Conservation (phyloP, 2,329 filamentous ascomycete species). For the Colletotrichum sp. region DNA sequence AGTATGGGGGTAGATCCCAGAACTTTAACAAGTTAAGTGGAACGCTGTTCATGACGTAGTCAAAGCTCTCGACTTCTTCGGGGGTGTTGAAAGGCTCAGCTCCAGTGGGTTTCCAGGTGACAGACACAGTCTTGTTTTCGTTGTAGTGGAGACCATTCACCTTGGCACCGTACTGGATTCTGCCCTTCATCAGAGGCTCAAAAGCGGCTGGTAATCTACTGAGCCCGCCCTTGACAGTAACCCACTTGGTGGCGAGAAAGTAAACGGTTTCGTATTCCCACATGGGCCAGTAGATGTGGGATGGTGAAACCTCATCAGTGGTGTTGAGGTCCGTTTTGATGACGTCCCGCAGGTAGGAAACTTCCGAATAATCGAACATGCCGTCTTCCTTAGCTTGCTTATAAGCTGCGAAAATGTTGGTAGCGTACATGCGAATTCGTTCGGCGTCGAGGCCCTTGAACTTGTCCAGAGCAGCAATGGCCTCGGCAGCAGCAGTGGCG, state of each 20-base stretch:
- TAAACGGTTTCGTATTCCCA: constrained; percentile 33
- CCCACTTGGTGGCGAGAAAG: constrained; percentile 29
- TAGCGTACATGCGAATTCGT: constrained; percentile 24
- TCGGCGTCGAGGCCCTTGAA: constrained; percentile 28
- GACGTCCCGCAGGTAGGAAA: constrained; percentile 35
- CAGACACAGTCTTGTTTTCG: constrained; percentile 22
- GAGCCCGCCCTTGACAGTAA: constrained; percentile 36
- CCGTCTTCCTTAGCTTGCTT: constrained; percentile 32
- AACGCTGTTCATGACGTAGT: constrained; percentile 41
- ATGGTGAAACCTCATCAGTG: constrained; percentile 38
- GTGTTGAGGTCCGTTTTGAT: constrained; percentile 39
- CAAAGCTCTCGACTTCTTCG: constrained; percentile 33
- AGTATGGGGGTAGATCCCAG: constrained; percentile 40
- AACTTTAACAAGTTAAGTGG: constrained; percentile 41
- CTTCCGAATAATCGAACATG: constrained; percentile 33
- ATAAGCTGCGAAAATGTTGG: constrained; percentile 34
- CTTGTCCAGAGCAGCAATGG: constrained; percentile 27
- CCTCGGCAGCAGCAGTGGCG: constrained; percentile 26
- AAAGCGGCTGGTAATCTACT: constrained; percentile 39
- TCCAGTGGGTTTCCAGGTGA: constrained; percentile 25
- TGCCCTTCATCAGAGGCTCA: constrained; percentile 31
- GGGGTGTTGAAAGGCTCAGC: constrained; percentile 24
- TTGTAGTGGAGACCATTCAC: constrained; percentile 27
- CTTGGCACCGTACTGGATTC: constrained; percentile 26
- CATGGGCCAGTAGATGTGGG: constrained; percentile 29